These are phyloP conservation scores for Candida bentonensis DNA, from an alignment of 805 yeast genomes.

Conservation along the genomic window DNA sequence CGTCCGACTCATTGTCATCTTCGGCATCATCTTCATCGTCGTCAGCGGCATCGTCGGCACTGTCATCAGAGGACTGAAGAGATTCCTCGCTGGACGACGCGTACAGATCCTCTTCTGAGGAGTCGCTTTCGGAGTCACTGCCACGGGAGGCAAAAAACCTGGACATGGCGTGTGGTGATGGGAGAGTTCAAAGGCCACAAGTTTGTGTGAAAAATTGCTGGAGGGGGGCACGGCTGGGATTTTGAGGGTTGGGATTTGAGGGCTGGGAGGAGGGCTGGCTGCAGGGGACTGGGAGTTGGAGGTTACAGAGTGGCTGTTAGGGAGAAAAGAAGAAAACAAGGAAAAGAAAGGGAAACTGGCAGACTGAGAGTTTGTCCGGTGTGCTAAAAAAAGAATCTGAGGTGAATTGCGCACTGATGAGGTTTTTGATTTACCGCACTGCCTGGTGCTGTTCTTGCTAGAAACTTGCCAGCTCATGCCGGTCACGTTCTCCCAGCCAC, in stretches of 20 bases:
- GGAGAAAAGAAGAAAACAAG: too few relatives aligned
- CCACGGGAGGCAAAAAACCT: constrained; percentile 61
- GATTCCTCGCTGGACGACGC: constrained; percentile 29
- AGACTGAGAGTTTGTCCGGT: too few relatives aligned
- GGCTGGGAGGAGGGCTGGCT: neutral
- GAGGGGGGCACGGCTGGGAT: neutral
- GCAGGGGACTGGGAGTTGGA: neutral
- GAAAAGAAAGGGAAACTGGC: too few relatives aligned
- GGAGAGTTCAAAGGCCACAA: too few relatives aligned
- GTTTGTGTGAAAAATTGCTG: neutral
- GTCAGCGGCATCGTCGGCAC: constrained; percentile 23
- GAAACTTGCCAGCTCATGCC: too few relatives aligned
- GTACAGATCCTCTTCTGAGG: constrained; percentile 42
- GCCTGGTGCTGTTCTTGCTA: too few relatives aligned
- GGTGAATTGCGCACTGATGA: too few relatives aligned
- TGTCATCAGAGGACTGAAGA: constrained; percentile 7
- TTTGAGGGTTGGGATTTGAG: neutral
- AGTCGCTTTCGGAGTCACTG: constrained; percentile 36
- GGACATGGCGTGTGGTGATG: constrained; percentile 40
- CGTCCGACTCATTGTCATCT: constrained; percentile 25
- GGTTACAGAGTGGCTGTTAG: too few relatives aligned
- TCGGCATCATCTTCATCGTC: constrained; percentile 27
- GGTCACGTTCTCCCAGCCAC: too few relatives aligned
- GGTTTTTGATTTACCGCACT: too few relatives aligned
- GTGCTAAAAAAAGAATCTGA: too few relatives aligned